These are phyloP conservation scores for Blastobotrys capitulatus DNA, from an alignment of 1,139 yeast genomes.

Conservation along the genomic window DNA sequence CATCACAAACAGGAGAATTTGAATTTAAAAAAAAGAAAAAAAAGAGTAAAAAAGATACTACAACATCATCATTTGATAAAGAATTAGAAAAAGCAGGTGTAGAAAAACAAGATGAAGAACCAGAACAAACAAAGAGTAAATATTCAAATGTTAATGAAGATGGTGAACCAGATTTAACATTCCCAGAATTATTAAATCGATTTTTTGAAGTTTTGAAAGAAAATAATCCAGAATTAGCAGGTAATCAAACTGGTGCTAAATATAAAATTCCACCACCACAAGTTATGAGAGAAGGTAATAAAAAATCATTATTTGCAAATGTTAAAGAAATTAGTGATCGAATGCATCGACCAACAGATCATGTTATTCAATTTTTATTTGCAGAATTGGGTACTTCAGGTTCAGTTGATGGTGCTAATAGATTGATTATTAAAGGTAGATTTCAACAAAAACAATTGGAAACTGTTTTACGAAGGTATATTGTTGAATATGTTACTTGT, in stretches of 20 bases:
- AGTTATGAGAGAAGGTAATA: conserved; percentile 95
- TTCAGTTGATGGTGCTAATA: conserved; percentile 95
- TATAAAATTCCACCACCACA: conserved; percentile 97
- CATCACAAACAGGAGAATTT: conserved; percentile 49
- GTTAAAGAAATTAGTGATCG: conserved; percentile 92
- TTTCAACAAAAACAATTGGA: conserved; percentile 98
- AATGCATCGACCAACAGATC: conserved; percentile 95
- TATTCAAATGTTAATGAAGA: conserved; percentile 28
- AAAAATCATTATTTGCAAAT: conserved; percentile 93
- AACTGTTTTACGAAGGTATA: conserved; percentile 91
- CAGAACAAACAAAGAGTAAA: conserved; percentile 4
- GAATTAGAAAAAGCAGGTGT: conserved; percentile 90
- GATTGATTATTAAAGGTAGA: conserved; percentile 95
- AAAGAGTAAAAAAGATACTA: conserved; percentile 62
- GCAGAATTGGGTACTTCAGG: conserved; percentile 99
- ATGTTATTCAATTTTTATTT: conserved; percentile 90
- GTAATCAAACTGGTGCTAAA: conserved; percentile 88
- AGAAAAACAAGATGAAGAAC: conserved; percentile 26
- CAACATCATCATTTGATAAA: conserved; percentile 76
- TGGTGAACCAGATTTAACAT: conserved; percentile 59
- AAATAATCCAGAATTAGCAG: conserved; percentile 97
- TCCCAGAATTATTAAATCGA: conserved; percentile 71
- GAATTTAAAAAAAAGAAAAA: conserved; percentile 70
- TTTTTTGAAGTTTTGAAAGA: conserved; percentile 81
- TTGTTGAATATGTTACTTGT: conserved; percentile 95